Evolutionary conservation across 148 eudicot species (phyloP).

Genomic region (Camellia lanceoleosa): DNA sequence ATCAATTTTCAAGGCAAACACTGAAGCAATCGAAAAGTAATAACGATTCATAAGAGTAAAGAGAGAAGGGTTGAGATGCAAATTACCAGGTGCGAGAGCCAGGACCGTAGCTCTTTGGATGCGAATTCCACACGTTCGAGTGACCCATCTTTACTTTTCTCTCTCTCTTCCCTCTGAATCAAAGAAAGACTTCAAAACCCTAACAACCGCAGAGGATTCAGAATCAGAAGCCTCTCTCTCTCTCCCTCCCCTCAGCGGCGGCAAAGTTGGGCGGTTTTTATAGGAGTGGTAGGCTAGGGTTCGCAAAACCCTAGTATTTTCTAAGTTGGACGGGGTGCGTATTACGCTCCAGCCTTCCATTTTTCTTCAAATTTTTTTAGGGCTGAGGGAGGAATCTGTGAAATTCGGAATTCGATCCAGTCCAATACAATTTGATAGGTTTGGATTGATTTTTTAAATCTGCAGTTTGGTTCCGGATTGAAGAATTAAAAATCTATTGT

Average conservation of each 20-base stretch:
- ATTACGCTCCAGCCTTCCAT: no score
- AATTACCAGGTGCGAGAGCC: conserved; percentile 45
- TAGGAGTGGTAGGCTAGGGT: neutral
- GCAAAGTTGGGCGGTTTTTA: neutral
- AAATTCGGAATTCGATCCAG: no score
- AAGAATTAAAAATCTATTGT: no score
- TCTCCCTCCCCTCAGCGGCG: neutral
- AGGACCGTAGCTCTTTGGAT: conserved; percentile 46
- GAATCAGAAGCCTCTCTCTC: neutral
- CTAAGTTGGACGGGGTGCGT: neutral
- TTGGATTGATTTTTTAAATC: no score
- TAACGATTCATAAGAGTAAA: no score
- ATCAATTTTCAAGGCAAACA: neutral
- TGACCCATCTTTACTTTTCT: conserved; percentile 31
- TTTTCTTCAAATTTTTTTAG: no score
- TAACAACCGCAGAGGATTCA: neutral
- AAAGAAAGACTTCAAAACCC: neutral
- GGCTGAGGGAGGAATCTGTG: no score
- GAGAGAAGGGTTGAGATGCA: neutral
- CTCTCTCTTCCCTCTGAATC: neutral
- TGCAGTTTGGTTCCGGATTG: no score
- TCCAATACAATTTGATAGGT: no score
- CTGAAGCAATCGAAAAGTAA: no score
- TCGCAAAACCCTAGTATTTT: neutral
- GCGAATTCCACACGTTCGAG: conserved; percentile 48